These are phyloP conservation scores for Selaginella moellendorffii DNA, from an alignment of 75 land plant genomes.

Conservation along the genomic window DNA sequence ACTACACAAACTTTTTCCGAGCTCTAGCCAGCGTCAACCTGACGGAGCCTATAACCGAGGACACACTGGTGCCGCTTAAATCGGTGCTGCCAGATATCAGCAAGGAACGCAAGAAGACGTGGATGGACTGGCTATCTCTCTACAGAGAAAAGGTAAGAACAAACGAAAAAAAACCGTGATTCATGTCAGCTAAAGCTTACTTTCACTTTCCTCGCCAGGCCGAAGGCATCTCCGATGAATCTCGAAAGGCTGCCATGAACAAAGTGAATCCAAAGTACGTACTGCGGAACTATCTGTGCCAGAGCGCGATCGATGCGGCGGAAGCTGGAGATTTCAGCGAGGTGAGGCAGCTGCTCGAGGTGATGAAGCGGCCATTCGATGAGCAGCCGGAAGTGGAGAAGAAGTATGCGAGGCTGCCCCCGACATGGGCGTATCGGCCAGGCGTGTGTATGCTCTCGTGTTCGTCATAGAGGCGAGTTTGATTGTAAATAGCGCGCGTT, in stretches of 20 bases:
- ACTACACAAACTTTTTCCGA: conserved; percentile 97
- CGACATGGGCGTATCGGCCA: conserved; percentile 98
- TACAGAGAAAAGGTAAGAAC: conserved; percentile 61
- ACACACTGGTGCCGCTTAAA: conserved; percentile 64
- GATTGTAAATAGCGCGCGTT: too few species aligned
- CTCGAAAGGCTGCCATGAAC: conserved; percentile 65
- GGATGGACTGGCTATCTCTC: conserved; percentile 62
- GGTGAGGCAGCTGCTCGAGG: conserved; percentile 46
- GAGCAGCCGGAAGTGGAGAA: conserved; percentile 92
- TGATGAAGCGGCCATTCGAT: conserved; percentile 85
- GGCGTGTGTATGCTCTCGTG: conserved; percentile 99
- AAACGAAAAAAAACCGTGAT: background rate
- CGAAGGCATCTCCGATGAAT: conserved; percentile 59
- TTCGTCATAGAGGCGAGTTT: too few species aligned
- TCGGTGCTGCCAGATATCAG: conserved; percentile 74
- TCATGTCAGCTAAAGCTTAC: background rate
- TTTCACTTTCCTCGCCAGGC: conserved; percentile 9
- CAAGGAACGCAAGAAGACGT: conserved; percentile 76
- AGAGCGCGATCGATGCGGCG: conserved; percentile 87
- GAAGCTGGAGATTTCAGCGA: conserved; percentile 80
- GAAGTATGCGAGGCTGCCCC: conserved; percentile 91
- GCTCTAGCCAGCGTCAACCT: conserved; percentile 64
- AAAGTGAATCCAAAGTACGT: conserved; percentile 81
- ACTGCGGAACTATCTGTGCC: conserved; percentile 82
- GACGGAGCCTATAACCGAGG: conserved; percentile 40